Base-by-base conservation (phyloP, 805 yeast species). In the Clavispora carvajalis region DNA sequence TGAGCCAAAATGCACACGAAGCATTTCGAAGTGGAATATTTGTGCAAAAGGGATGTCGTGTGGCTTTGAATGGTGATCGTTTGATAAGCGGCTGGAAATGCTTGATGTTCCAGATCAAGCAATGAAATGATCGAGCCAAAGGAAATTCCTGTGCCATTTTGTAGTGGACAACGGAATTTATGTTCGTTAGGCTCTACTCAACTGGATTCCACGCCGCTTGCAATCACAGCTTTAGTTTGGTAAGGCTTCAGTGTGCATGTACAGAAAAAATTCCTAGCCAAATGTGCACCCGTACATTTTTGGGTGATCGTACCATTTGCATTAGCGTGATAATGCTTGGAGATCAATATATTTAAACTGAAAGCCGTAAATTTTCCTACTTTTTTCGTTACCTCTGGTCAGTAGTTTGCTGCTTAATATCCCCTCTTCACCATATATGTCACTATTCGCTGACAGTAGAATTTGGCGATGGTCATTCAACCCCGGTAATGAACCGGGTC, bases 31-130 rank as follows among this genome's bases (percentile, higher is more conserved):
- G 50, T 23, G 45, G 53, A 7, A 36, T 24, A 19, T 45, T 49
- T 11, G 53, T 47, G 40, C 48, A 47, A 11, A 49, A 49, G 5
- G 53, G 46, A 28, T 47, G 53, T 8, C 49, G 41, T 13, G 45
- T 34, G 8, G 53, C 47, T 34, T 24, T 38, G 29, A 49, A 45
- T 7, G 49, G 37, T 7, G 53, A 51, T 11, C 49, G 38, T 36
- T 22, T 33, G 4, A 26, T 19, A 7, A 41, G 35, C 3, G 45
- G 51, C 34, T 38, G 43, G 34, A 38, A 43, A 21, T 49, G 53
- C 36, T 31, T 37, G 33, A 49, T 30, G 31, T 47, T 49, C 49
- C 46, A 49, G 22, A 42, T 36, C 23, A 49, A 43, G 22, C 45
- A 43, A 23, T 37, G 36, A 25, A 34, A 29, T 5, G 44, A 34